Base-by-base conservation (phyloP, 306 rosid genomes). In the Echinosophora koreensis region DNA sequence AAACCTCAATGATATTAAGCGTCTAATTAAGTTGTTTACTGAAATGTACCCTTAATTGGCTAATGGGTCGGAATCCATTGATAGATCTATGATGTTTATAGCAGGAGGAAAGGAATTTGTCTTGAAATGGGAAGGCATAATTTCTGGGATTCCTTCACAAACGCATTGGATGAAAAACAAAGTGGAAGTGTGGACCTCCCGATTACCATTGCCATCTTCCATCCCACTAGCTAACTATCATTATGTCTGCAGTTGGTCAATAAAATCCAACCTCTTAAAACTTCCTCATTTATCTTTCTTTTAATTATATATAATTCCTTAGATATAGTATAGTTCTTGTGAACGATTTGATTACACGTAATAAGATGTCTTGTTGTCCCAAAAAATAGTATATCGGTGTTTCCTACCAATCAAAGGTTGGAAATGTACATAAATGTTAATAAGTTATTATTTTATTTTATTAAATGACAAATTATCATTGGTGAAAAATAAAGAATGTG, bases 151-250 rank as follows among this genome's bases (percentile, higher is more conserved):
- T 85, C 86, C 79, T 38, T 85, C 73, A n/a, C 50, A 59, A 70
- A 70, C 41, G 22, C 66, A 80, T 65, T 54, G 74, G 82, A 73
- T 67, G 75, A 68, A 63, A 81, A 46, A 57, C 76, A 74, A 69
- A 85, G 83, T 68, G 86, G 78, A 68, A 70, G 41, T 41, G 81
- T 81, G 86, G 86, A 61, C 84, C 84, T 78, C 71, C 52, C 37
- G 22, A 47, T 18, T 42, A 56, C 30, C 69, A 68, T 22, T 42
- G 70, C 83, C 67, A 77, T 67, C 70, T 75, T 72, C 69, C 81
- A 76, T 39, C 54, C 77, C 82, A 80, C 87, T 80, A 66, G 7
- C 15, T 50, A 28, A 38, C 42, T 70, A 81, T 81, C 68, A 85
- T 85, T 60, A 70, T 78, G 83, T 68, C 79, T 47, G 6, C 55